A percentile compares a stretch with the other conserved stretches of the same genome.
phyloP scores from a whole-genome alignment of 371 early-diverging fungal genomes.

The Apophysomyces sp. region DNA sequence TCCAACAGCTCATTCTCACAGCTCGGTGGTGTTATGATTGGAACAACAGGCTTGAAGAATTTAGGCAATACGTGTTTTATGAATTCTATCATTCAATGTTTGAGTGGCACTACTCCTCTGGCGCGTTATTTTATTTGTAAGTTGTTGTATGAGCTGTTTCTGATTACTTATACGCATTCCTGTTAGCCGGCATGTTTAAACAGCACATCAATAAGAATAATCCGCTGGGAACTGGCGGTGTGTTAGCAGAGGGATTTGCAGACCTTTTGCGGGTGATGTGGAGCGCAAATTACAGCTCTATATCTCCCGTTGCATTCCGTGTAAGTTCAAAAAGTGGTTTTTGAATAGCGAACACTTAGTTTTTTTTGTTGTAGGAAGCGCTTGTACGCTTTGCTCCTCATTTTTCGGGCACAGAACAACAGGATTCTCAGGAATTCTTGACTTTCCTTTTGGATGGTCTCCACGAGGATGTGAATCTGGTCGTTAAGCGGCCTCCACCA shows the following conservation, averaged over 20 bases:
- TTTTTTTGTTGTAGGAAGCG: conserved; percentile 34
- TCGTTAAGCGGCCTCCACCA: conserved; percentile 23
- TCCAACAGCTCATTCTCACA: conserved; percentile 40
- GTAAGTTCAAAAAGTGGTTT: conserved; percentile 13
- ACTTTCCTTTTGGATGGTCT: conserved; percentile 70
- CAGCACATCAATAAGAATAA: conserved; percentile 74
- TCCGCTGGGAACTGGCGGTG: conserved; percentile 81
- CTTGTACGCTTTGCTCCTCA: conserved; percentile 67
- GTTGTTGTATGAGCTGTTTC: not conserved
- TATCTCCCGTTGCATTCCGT: conserved; percentile 57
- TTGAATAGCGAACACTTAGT: not conserved
- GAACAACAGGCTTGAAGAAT: conserved; percentile 87
- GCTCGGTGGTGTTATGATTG: conserved; percentile 50
- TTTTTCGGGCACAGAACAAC: conserved; percentile 68
- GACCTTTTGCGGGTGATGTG: conserved; percentile 71
- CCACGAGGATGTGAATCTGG: conserved; percentile 73
- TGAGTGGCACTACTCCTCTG: conserved; percentile 84
- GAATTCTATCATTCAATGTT: conserved; percentile 95
- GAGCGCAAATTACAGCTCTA: conserved; percentile 55
- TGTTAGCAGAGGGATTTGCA: conserved; percentile 69
- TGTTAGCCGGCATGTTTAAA: conserved; percentile 68
- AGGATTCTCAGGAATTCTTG: conserved; percentile 82
- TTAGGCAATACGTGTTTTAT: conserved; percentile 98
- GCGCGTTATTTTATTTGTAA: conserved; percentile 75
- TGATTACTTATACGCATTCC: not conserved